Base-by-base conservation (phyloP, 129 eudicot genomes). In the Escallonia herrerae region DNA sequence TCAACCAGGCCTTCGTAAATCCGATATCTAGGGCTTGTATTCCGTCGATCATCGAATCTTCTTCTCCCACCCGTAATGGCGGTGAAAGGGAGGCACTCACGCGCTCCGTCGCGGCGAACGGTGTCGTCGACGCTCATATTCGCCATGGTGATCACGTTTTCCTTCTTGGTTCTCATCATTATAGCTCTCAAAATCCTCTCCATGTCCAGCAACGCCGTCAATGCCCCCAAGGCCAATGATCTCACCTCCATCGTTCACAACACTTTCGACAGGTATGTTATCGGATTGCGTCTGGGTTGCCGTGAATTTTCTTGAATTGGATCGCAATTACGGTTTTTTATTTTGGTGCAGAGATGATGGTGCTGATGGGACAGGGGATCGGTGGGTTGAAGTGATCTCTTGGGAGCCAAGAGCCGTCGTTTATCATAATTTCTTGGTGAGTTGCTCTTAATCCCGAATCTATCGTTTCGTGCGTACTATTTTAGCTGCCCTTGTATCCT, bases 371-470 rank as follows among this genome's bases (percentile, higher is more conserved):
- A 82, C 80, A 62, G 64, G 69, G 65, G 89, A 87, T 81, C 90
- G 85, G 75, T 87, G 97, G 97, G 96, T 83, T 74, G 95, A 91
- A 78, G 76, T 91, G 4, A 81, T 91, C 42, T 91, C 96, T 61
- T 91, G 96, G 97, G 96, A 87, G 75, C 97, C 97, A 7, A 73
- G 96, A 83, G 96, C 97, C 33, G 83, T 72, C 43, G 11, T 91
- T 62, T 87, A 78, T 78, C 97, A 91, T 49, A 83, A 87, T 71
- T 85, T 89, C 65, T 67, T 89, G 95, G 97, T 89, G 55, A 63
- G 79, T 62, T 2, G 49, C 10, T 52, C 55, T 70, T 6, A 15
- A 45, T 40, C 44, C 2, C 5, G 33, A 22, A 22, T 22, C 33
- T 22, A 22, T 22, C 33, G 33, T 22, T 22, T 22, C 33, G 33